These are phyloP conservation scores for Ceratocystis lukuohia DNA, from an alignment of 2,329 filamentous ascomycete genomes.

Conservation along the genomic window DNA sequence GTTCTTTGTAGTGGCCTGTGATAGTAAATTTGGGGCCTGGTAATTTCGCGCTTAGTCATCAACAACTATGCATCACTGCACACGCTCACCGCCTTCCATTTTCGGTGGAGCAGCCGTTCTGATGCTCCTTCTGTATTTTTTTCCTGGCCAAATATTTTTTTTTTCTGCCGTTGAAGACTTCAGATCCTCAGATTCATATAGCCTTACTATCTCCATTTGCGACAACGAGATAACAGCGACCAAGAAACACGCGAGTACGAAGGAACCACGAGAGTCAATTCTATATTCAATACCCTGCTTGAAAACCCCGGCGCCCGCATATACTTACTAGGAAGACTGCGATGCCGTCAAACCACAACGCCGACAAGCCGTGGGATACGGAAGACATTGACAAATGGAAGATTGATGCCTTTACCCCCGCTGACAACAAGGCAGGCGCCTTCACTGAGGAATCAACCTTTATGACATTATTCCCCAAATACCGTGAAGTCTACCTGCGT, in stretches of 20 bases:
- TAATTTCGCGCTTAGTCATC: constrained; percentile 16
- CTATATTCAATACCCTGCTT: neutral
- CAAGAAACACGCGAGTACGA: neutral
- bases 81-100: constrained; percentile 14
- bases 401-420: constrained; percentile 70
- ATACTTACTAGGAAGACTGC: neutral
- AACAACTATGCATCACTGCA: neutral
- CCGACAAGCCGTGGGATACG: constrained; percentile 88
- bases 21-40: constrained; percentile 16
- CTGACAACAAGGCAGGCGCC: constrained; percentile 72
- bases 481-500: constrained; percentile 85
- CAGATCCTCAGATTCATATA: neutral
- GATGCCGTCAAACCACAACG: constrained; percentile 83
- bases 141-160: constrained; percentile 18
- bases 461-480: constrained; percentile 79
- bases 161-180: constrained; percentile 19
- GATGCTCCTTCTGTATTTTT: constrained; percentile 9
- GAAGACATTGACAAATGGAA: constrained; percentile 98
- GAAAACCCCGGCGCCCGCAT: neutral
- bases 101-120: neutral
- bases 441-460: constrained; percentile 93
- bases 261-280: neutral
- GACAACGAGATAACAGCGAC: neutral
- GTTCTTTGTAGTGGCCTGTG: neutral
- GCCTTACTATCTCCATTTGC: neutral